These are phyloP conservation scores for Eucalyptus tenuipes DNA, from an alignment of 345 rosid genomes.

Conservation along the genomic window DNA sequence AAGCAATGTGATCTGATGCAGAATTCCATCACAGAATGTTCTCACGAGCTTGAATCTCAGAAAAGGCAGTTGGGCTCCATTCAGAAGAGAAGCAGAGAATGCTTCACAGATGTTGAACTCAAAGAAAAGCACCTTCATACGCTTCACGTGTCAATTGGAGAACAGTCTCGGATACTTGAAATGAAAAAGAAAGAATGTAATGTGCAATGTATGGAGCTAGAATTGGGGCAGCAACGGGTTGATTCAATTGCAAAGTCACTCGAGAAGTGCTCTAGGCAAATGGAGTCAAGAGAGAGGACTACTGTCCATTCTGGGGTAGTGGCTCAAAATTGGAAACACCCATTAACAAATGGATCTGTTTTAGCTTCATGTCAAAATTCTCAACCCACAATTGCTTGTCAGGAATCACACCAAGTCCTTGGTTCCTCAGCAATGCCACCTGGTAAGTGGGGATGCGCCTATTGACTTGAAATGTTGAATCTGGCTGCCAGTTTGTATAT, in stretches of 20 bases:
- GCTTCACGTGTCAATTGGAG: background rate
- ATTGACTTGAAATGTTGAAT: background rate
- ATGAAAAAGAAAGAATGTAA: background rate
- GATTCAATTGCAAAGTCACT: background rate
- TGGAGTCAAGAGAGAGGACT: background rate
- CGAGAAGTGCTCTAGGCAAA: background rate
- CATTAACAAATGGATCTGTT: background rate
- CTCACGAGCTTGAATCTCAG: background rate
- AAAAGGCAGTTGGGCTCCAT: conserved; percentile 2
- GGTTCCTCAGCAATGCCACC: conserved; percentile 1
- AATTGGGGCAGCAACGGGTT: too few relatives aligned
- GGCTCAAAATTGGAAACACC: too few relatives aligned
- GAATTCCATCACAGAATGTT: background rate
- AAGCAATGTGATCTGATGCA: conserved; percentile 6
- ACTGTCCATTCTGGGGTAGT: too few relatives aligned
- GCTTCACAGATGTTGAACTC: background rate
- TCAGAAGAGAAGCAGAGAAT: background rate
- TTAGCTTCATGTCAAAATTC: too few relatives aligned
- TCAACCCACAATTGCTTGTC: background rate
- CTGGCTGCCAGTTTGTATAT: background rate
- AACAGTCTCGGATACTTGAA: background rate
- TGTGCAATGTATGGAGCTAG: too few relatives aligned
- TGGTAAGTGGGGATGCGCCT: background rate
- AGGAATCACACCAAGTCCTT: conserved; percentile 9
- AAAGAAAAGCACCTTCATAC: conserved; percentile 6